phyloP scores from a whole-genome alignment of 2,329 filamentous ascomycete genomes.

The Alternaria consortialis region DNA sequence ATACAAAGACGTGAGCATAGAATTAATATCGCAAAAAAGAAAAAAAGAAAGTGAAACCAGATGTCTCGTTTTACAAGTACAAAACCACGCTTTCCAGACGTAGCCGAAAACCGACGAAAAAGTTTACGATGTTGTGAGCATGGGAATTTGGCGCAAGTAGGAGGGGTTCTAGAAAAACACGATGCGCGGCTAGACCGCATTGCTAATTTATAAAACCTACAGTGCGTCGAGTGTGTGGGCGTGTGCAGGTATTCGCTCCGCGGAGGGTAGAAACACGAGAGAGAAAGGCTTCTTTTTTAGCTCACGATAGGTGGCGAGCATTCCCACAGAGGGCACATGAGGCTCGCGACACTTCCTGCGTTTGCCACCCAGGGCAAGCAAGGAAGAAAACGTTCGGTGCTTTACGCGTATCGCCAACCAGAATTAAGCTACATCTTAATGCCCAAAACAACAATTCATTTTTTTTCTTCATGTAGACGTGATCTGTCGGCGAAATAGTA shows the following conservation, averaged over 20 bases:
- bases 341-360: constrained; percentile 7
- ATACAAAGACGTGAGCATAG: neutral
- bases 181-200: constrained; percentile 22
- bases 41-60: neutral
- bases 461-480: neutral
- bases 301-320: neutral
- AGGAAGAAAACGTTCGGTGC: neutral
- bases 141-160: constrained; percentile 15
- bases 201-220: constrained; percentile 16
- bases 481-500: constrained; percentile 1
- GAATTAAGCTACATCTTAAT: neutral
- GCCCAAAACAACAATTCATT: neutral
- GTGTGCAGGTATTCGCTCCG: constrained; percentile 2
- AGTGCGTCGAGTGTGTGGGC: neutral
- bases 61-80: neutral
- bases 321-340: constrained; percentile 5
- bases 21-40: neutral
- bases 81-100: neutral
- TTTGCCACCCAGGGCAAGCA: constrained; percentile 4
- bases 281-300: constrained; percentile 4
- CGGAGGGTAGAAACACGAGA: constrained; percentile 2
- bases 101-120: neutral
- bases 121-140: constrained; percentile 13
- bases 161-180: constrained; percentile 12
- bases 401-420: neutral